A percentile compares a stretch with the other conserved stretches of the same genome.
Evolutionary conservation across 2,329 filamentous ascomycete genomes (phyloP).

Genomic region (Helicocarpus griseus): DNA sequence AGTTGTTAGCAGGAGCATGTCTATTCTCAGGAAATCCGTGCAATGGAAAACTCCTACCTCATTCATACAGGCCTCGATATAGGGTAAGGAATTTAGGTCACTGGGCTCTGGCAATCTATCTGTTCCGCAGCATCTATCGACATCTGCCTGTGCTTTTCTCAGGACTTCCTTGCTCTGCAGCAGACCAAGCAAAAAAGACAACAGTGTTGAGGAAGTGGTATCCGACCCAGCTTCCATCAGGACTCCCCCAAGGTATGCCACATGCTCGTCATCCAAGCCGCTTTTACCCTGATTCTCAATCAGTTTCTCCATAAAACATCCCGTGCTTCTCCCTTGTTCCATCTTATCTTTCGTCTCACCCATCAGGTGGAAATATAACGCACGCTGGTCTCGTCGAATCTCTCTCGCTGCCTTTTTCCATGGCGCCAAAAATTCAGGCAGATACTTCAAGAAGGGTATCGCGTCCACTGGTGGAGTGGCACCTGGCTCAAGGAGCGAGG

Average conservation of each 20-base stretch:
- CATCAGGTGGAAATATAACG: not conserved
- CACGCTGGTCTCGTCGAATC: constrained; percentile 9
- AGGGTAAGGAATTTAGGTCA: not conserved
- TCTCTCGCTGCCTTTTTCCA: constrained; percentile 5
- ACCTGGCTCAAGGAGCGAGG: constrained; percentile 11
- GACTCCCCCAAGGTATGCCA: constrained; percentile 2
- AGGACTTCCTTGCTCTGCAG: not conserved
- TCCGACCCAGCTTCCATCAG: constrained; percentile 17
- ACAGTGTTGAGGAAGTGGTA: constrained; percentile 15
- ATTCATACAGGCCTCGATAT: not conserved
- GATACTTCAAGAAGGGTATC: constrained; percentile 11
- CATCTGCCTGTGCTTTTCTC: not conserved
- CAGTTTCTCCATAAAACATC: not conserved
- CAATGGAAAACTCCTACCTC: not conserved
- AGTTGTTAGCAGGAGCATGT: not conserved
- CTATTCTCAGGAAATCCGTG: not conserved
- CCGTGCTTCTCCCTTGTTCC: not conserved
- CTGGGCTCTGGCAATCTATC: not conserved
- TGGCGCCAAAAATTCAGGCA: constrained; percentile 10
- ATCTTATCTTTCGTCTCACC: not conserved
- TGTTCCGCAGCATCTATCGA: not conserved
- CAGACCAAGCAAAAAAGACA: constrained; percentile 13
- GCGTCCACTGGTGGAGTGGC: constrained; percentile 13
- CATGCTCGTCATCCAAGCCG: not conserved
- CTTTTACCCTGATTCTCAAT: not conserved